Evolutionary conservation across 352 stramenopile genomes (phyloP).

Genomic region (Pythium rishiriense): DNA sequence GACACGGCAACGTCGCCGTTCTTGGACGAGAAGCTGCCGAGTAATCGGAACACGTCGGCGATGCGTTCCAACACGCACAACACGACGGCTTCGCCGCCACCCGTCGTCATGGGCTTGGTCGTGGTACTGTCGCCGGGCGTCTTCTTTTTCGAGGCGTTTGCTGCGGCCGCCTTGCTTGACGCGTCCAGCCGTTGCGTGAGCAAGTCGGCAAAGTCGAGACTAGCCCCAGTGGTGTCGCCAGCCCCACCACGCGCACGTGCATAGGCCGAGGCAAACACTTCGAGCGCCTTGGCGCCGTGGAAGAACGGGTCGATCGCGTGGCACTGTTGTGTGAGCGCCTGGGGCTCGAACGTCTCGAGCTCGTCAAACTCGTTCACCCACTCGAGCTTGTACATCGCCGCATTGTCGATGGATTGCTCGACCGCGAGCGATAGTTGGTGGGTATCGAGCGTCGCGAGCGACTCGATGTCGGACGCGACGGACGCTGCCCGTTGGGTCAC

Average conservation of each 20-base stretch:
- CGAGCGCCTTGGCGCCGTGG: constrained; percentile 31
- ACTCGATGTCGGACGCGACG: constrained; percentile 17
- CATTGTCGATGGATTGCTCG: background rate
- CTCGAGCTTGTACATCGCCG: constrained; percentile 37
- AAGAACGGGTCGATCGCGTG: constrained; percentile 46
- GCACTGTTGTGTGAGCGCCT: constrained; percentile 31
- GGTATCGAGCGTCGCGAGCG: background rate
- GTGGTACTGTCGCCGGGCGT: constrained; percentile 9
- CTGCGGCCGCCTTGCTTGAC: background rate
- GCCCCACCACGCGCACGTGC: background rate
- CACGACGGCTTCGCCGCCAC: constrained; percentile 9
- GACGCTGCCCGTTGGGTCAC: constrained; percentile 6
- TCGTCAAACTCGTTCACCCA: constrained; percentile 53
- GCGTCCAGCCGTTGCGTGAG: constrained; percentile 19
- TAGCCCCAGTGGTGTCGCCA: background rate
- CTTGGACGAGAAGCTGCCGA: constrained; percentile 15
- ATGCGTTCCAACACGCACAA: constrained; percentile 23
- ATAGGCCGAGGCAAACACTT: constrained; percentile 34
- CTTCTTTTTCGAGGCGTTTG: constrained; percentile 19
- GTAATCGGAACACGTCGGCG: constrained; percentile 13
- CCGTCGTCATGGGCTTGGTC: background rate
- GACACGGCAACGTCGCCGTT: constrained; percentile 22
- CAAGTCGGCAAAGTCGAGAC: constrained; percentile 26
- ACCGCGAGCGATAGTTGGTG: background rate
- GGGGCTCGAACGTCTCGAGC: constrained; percentile 30